Percentiles rank a stretch among this genome's conserved stretches.
These are phyloP conservation scores for Syzygium jambos DNA, from an alignment of 345 rosid genomes.

Conservation along the genomic window DNA sequence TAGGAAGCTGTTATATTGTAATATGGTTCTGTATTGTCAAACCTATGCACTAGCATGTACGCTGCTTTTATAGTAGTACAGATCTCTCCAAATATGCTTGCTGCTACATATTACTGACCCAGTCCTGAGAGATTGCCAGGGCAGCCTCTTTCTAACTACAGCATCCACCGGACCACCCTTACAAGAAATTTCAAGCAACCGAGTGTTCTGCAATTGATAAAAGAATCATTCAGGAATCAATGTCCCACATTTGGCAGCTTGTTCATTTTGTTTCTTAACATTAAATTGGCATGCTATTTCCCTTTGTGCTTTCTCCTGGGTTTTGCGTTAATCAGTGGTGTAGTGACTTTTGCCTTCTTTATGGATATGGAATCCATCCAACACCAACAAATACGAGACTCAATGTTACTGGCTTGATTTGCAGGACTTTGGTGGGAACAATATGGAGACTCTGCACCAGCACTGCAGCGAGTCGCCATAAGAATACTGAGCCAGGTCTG, in stretches of 20 bases:
- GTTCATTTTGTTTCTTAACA: background rate
- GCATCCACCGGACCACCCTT: background rate
- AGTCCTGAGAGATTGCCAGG: background rate
- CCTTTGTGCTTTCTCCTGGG: background rate
- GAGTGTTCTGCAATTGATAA: background rate
- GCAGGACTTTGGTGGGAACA: slow-evolving; percentile 98
- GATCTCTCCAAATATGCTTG: background rate
- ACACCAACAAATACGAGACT: background rate
- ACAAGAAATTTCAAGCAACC: background rate
- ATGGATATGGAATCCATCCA: background rate
- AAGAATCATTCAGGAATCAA: background rate
- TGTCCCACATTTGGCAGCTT: background rate
- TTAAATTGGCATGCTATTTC: background rate
- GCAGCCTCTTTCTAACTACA: background rate
- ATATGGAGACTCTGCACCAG: slow-evolving; percentile 83
- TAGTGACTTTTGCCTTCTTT: background rate
- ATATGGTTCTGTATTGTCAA: background rate
- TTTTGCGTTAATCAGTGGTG: background rate
- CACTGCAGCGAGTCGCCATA: slow-evolving; percentile 72
- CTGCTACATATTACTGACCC: background rate
- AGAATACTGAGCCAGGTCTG: slow-evolving; percentile 84
- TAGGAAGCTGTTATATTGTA: background rate
- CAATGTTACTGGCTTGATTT: background rate
- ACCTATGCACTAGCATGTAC: background rate
- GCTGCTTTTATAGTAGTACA: background rate